A percentile compares a stretch with the other conserved stretches of the same genome.
Evolutionary conservation across 306 rosid species (phyloP).

Genomic region (Luffa acutangula): DNA sequence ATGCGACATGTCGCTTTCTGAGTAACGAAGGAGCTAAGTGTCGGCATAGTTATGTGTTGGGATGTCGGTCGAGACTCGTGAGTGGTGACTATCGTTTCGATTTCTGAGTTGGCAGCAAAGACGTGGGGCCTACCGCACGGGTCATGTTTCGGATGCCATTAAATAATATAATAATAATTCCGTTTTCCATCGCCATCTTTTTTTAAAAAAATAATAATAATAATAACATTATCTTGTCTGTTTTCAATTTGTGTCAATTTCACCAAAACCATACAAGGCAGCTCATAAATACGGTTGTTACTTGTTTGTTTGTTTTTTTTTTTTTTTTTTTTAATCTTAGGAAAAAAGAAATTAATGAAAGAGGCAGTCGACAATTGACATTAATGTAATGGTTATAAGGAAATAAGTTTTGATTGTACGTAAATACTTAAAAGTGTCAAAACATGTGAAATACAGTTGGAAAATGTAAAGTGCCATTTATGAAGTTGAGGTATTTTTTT

Average conservation of each 20-base stretch:
- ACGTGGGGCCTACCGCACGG: slow-evolving; percentile 12
- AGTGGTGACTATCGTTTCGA: neutral
- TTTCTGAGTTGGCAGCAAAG: neutral
- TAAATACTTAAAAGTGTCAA: neutral
- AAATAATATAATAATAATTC: neutral
- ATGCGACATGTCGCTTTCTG: slow-evolving; percentile 10
- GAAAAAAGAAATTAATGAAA: too few relatives aligned
- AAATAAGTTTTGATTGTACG: too few relatives aligned
- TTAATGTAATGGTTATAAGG: too few relatives aligned
- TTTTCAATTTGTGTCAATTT: neutral
- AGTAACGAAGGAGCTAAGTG: neutral
- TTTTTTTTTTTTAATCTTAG: too few relatives aligned
- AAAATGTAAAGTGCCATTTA: too few relatives aligned
- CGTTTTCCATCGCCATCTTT: neutral
- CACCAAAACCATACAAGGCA: neutral
- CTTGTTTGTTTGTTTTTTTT: neutral
- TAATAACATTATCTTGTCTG: neutral
- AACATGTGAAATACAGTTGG: neutral
- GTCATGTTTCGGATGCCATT: neutral
- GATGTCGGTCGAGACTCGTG: slow-evolving; percentile 20
- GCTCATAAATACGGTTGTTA: neutral
- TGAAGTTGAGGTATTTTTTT: too few relatives aligned
- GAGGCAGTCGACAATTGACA: too few relatives aligned
- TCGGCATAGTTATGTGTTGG: neutral
- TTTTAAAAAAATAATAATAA: neutral